Conservation (phyloP, 169 alveolate genomes). For the Plasmodium relictum region DNA sequence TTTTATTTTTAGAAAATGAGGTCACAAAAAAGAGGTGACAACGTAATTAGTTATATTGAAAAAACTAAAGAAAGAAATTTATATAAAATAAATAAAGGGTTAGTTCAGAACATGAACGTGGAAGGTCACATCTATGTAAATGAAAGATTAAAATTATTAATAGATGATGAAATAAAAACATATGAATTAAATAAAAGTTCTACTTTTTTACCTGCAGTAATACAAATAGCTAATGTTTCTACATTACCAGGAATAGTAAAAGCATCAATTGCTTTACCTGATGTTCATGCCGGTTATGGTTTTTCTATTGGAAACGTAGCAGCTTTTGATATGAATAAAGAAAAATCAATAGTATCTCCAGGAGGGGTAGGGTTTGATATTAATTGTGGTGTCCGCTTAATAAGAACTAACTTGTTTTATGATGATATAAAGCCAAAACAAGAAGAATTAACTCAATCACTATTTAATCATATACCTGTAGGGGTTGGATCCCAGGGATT, state of each 20-base stretch:
- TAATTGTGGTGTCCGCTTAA: conserved; percentile 92
- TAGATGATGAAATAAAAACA: conserved; percentile 85
- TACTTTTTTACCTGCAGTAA: conserved; percentile 91
- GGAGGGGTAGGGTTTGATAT: conserved; percentile 95
- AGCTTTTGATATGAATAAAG: conserved; percentile 90
- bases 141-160: conserved; percentile 79
- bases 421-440: conserved; percentile 83
- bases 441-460: conserved; percentile 88
- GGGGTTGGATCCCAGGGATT: conserved; percentile 92
- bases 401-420: conserved; percentile 81
- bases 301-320: conserved; percentile 94
- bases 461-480: conserved; percentile 92
- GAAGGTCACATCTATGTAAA: conserved; percentile 88
- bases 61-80: conserved; percentile 66
- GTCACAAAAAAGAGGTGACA: conserved; percentile 6
- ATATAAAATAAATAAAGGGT: conserved; percentile 84
- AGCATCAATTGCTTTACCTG: conserved; percentile 91
- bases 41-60: conserved; percentile 24
- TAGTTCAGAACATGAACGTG: conserved; percentile 90
- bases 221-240: conserved; percentile 92
- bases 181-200: conserved; percentile 77
- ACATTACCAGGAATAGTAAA: conserved; percentile 92
- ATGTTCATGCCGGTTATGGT: conserved; percentile 93
- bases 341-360: conserved; percentile 90
- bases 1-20: neutral